Evolutionary conservation across 139 green algal genomes (phyloP).

Genomic region (Chlorella ohadii): DNA sequence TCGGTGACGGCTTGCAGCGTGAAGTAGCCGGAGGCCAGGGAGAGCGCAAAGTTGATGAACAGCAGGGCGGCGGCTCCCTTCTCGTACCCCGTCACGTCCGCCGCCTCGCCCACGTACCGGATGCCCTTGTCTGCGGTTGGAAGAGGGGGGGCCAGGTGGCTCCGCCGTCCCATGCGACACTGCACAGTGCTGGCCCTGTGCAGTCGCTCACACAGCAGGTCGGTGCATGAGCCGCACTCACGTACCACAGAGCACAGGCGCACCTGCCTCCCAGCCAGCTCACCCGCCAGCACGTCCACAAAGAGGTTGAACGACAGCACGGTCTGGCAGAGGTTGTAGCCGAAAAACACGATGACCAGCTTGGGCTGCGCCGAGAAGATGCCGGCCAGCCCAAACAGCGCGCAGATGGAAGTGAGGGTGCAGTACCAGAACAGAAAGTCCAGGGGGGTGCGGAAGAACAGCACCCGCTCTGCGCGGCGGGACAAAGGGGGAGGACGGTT

Average conservation of each 20-base stretch:
- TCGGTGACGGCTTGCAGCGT: slow-evolving; percentile 62
- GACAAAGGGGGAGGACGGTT: no score
- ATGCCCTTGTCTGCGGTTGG: slow-evolving; percentile 21
- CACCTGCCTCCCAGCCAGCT: no score
- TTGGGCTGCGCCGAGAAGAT: slow-evolving; percentile 68
- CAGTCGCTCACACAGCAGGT: no score
- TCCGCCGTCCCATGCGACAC: no score
- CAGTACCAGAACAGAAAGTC: slow-evolving; percentile 63
- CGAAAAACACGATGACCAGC: slow-evolving; percentile 77
- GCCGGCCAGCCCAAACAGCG: slow-evolving; percentile 76
- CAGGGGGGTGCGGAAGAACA: slow-evolving; percentile 43
- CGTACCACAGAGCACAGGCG: no score
- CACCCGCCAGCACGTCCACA: slow-evolving; percentile 65
- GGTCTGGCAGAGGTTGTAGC: slow-evolving; percentile 79
- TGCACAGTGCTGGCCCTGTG: neutral
- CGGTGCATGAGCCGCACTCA: no score
- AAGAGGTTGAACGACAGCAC: slow-evolving; percentile 70
- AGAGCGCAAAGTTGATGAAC: slow-evolving; percentile 79
- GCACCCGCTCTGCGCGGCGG: neutral
- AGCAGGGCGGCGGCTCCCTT: slow-evolving; percentile 67
- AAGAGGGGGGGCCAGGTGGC: no score
- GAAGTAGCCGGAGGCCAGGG: slow-evolving; percentile 45
- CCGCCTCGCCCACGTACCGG: slow-evolving; percentile 53
- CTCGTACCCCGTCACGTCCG: slow-evolving; percentile 64
- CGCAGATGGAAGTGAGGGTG: slow-evolving; percentile 66